phyloP scores from a whole-genome alignment of 2,329 filamentous ascomycete genomes.

The Penicillium sp. region DNA sequence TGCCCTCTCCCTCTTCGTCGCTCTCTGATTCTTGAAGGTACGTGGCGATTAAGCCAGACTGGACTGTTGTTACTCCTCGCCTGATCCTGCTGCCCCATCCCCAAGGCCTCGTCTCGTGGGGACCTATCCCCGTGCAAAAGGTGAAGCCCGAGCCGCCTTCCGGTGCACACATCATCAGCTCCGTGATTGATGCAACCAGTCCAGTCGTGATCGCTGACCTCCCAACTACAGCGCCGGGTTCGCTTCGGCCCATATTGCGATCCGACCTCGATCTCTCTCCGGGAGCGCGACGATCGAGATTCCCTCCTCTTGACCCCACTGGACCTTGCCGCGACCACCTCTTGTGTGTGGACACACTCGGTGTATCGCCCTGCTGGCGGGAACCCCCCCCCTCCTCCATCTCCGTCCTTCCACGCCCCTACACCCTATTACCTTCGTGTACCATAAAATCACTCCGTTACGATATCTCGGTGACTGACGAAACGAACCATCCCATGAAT shows the following conservation, averaged over 20 bases:
- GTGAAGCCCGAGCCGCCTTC: constrained; percentile 18
- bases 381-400: constrained; percentile 21
- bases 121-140: constrained; percentile 18
- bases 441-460: constrained; percentile 38
- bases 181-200: constrained; percentile 29
- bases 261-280: constrained; percentile 7
- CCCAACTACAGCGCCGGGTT: constrained; percentile 27
- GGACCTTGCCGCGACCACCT: constrained; percentile 24
- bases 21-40: constrained; percentile 44
- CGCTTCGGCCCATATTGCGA: constrained; percentile 24
- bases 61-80: constrained; percentile 1
- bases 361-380: constrained; percentile 30
- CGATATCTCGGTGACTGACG: constrained; percentile 36
- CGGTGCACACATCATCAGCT: constrained; percentile 30
- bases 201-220: constrained; percentile 27
- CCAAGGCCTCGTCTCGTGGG: constrained; percentile 7
- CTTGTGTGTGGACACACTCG: constrained; percentile 29
- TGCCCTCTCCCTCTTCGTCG: constrained; percentile 37
- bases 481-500: constrained; percentile 45
- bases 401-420: constrained; percentile 4
- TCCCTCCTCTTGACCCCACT: constrained; percentile 11
- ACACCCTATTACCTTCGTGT: constrained; percentile 25
- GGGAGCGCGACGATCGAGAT: constrained; percentile 13
- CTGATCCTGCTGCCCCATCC: constrained; percentile 7
- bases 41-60: constrained; percentile 17